Evolutionary conservation across 352 stramenopile genomes (phyloP), one percentile per base, ranked within the genome.

Genomic region (Pythium dissimile): DNA sequence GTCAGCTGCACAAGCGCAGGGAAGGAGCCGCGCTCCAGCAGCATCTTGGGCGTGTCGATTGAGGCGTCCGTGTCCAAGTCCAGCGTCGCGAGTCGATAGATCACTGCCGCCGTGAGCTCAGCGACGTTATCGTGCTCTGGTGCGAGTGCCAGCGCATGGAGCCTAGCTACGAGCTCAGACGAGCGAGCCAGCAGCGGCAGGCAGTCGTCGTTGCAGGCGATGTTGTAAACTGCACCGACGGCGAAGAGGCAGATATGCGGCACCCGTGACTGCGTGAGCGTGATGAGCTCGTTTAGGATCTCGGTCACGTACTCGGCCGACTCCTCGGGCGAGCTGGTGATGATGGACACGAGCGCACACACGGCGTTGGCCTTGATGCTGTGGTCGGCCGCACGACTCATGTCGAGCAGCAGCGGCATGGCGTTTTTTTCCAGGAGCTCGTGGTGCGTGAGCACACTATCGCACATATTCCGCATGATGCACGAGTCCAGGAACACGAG

Each of bases 361-460:
- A 92, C 82, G 9, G 79, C 78, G 47, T 89, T 88, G 1, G 77
- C 62, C 56, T 88, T 83, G 26, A 89, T 66, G 11, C 76, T 68
- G 31, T 67, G 62, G 42, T 88, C 64, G 5, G 54, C 13, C 24
- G 80, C 68, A 21, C 73, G 64, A 27, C 68, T 80, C 83, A 92
- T 86, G 45, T 76, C 50, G 16, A 92, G 60, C 21, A 92, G 53
- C 7, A 86, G 68, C 0, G 54, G 71, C n/a, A 90, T 69, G 10
- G 55, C 59, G 1, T 66, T 72, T 31, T 80, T 75, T 45, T 88
- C 72, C 24, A 92, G 73, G 4, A 92, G 64, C 23, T 89, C 76
- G 50, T 89, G 82, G 52, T 88, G 81, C 2, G 77, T 90, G 38
- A 88, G 54, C 6, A 87, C 78, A 21, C 76, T 90, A 26, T 87